These are phyloP conservation scores for Chalara sp. DNA, from an alignment of 2,329 filamentous ascomycete species.

Conservation along the genomic window DNA sequence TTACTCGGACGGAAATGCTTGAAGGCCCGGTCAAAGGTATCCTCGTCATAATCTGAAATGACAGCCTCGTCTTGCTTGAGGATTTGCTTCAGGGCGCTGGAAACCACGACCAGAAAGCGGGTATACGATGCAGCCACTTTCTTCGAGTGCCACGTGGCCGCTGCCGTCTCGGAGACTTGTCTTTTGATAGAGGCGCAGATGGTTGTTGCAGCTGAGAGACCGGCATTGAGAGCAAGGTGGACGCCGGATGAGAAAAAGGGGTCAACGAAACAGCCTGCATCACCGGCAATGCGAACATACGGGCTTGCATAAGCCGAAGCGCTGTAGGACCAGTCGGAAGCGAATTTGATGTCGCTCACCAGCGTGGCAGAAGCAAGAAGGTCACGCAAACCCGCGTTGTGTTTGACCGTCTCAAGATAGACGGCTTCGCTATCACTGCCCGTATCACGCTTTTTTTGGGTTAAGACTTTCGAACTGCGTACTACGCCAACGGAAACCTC, in stretches of 20 bases:
- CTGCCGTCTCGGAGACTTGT: slow-evolving; percentile 30
- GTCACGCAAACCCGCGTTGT: not conserved
- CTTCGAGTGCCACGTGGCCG: slow-evolving; percentile 34
- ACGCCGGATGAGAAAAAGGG: slow-evolving; percentile 33
- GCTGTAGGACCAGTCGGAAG: slow-evolving; percentile 42
- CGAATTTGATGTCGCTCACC: slow-evolving; percentile 31
- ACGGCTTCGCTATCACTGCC: not conserved
- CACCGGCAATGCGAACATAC: slow-evolving; percentile 28
- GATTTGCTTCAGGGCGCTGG: slow-evolving; percentile 20
- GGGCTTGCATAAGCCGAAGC: slow-evolving; percentile 35
- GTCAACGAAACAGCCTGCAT: slow-evolving; percentile 35
- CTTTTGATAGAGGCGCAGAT: slow-evolving; percentile 23
- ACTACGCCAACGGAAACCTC: slow-evolving; percentile 37
- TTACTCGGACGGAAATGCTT: not conserved
- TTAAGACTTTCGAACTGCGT: slow-evolving; percentile 29
- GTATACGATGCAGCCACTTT: slow-evolving; percentile 40
- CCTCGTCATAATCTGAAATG: not conserved
- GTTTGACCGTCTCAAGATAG: not conserved
- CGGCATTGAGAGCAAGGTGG: slow-evolving; percentile 32
- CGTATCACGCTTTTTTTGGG: not conserved
- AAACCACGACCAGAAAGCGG: slow-evolving; percentile 38
- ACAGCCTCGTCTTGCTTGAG: not conserved
- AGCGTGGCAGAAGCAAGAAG: slow-evolving; percentile 29
- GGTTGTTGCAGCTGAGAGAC: slow-evolving; percentile 37
- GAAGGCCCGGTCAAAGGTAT: not conserved